Base-by-base conservation (phyloP, 139 green algal genomes). In the Closterium sp. region DNA sequence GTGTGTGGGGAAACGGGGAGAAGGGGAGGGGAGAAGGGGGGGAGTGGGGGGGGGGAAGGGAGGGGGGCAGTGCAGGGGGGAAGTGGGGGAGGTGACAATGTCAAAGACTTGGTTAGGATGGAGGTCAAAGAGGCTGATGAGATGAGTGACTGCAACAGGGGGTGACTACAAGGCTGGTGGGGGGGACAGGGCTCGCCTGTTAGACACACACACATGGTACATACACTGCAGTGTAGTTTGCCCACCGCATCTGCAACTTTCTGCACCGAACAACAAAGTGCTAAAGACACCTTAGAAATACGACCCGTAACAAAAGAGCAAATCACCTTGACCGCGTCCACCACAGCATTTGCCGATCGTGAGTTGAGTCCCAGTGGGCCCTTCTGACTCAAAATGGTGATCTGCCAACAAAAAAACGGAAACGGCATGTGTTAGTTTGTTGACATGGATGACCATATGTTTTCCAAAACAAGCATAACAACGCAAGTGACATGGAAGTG, bases 61-160 rank as follows among this genome's bases (percentile, higher is more conserved):
- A n/a, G n/a, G n/a, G n/a, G n/a, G n/a, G n/a, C n/a, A n/a, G n/a
- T n/a, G n/a, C n/a, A 66, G 38, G 38, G 38, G 38, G 38, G 7
- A 21, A 36, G 36, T 10, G 86, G 88, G 1, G 89, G 28, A 55
- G 30, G n/a, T 92, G 19, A 93, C 92, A n/a, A 98, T 84, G 92
- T 97, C 96, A 76, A 96, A 93, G 66, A 96, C 95, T 31, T 97
- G 93, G 95, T 98, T 98, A 33, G 97, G 97, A 94, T 99, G 97
- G 86, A 99, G 91, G 85, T 97, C 94, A 94, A 98, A 99, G 92
- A 95, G 97, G 35, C 97, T 97, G 87, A 98, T 97, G 16, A 98
- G 93, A 55, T 4, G 36, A 55, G 36, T 12, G 36, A 55, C 6
- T 6, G 36, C 36, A 90, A n/a, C 55, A 76, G 55, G 55, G 55